Conservation (phyloP, 805 yeast species). For the Lipomyces yamanashiensis region DNA sequence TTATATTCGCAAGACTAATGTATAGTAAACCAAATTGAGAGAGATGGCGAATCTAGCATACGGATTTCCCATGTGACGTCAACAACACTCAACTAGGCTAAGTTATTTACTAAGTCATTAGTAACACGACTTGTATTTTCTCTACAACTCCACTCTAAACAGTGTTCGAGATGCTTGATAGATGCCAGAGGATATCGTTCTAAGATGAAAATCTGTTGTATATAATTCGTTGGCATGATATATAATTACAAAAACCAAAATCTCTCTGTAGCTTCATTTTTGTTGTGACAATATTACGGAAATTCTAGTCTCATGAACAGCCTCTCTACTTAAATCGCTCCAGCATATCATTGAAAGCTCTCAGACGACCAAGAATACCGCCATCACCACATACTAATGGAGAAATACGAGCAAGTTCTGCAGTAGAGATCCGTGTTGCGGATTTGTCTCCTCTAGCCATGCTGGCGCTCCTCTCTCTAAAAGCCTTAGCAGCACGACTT, state of each 20-base stretch:
- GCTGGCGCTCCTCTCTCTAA: not conserved
- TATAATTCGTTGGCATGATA: too few relatives aligned
- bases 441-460: not conserved
- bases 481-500: slow-evolving; percentile 12
- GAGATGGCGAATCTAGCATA: too few relatives aligned
- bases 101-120: too few relatives aligned
- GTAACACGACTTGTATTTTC: too few relatives aligned
- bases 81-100: too few relatives aligned
- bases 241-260: not conserved
- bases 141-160: too few relatives aligned
- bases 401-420: slow-evolving; percentile 24
- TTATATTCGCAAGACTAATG: not conserved
- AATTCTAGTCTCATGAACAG: not conserved
- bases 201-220: too few relatives aligned
- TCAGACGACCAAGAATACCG: slow-evolving; percentile 26
- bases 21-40: not conserved
- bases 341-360: slow-evolving; percentile 22
- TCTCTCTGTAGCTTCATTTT: not conserved
- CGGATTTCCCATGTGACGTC: not conserved
- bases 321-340: slow-evolving; percentile 7
- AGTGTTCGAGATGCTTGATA: too few relatives aligned
- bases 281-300: not conserved
- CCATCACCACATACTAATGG: slow-evolving; percentile 27
- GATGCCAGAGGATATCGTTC: too few relatives aligned
- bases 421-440: slow-evolving; percentile 8